These are phyloP conservation scores for Stachybotrys chlorohalonatus DNA, from an alignment of 2,329 filamentous ascomycete species.

Conservation along the genomic window DNA sequence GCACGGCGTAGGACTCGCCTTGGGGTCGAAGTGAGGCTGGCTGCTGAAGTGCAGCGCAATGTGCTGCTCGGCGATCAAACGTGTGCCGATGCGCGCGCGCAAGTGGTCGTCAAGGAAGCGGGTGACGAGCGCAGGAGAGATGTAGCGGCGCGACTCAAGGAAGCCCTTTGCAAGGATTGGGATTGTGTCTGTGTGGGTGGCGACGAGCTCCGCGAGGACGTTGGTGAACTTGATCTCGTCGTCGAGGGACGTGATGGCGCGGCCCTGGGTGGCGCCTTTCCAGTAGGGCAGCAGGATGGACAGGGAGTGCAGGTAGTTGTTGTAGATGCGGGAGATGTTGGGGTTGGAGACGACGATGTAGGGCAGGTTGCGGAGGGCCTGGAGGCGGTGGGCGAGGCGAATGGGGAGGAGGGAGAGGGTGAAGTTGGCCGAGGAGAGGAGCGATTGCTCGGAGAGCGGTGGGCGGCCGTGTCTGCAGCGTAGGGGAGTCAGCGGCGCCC, in stretches of 20 bases:
- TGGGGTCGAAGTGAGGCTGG: constrained; percentile 59
- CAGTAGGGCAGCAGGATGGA: constrained; percentile 80
- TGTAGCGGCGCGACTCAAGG: constrained; percentile 86
- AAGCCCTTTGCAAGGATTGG: constrained; percentile 87
- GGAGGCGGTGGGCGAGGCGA: constrained; percentile 86
- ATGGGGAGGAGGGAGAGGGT: constrained; percentile 87
- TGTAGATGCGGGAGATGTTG: constrained; percentile 87
- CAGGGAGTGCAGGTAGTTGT: constrained; percentile 90
- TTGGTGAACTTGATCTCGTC: constrained; percentile 90
- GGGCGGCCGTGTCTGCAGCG: constrained; percentile 61
- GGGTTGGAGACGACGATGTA: constrained; percentile 99
- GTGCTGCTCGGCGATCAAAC: constrained; percentile 92
- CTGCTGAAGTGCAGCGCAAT: constrained; percentile 72
- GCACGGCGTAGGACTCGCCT: constrained; percentile 39
- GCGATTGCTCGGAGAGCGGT: constrained; percentile 68
- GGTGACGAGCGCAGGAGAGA: constrained; percentile 74
- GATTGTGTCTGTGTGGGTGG: constrained; percentile 91
- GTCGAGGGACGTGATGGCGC: constrained; percentile 51
- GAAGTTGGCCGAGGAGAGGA: constrained; percentile 90
- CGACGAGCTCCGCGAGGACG: constrained; percentile 88
- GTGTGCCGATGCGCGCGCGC: constrained; percentile 85
- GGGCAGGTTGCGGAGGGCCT: constrained; percentile 84
- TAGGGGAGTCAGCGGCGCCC: neutral
- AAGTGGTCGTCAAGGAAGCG: constrained; percentile 89
- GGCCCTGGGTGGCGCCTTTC: constrained; percentile 35